Base-by-base conservation (phyloP, 495 filamentous ascomycete species). In the Physcia stellaris region DNA sequence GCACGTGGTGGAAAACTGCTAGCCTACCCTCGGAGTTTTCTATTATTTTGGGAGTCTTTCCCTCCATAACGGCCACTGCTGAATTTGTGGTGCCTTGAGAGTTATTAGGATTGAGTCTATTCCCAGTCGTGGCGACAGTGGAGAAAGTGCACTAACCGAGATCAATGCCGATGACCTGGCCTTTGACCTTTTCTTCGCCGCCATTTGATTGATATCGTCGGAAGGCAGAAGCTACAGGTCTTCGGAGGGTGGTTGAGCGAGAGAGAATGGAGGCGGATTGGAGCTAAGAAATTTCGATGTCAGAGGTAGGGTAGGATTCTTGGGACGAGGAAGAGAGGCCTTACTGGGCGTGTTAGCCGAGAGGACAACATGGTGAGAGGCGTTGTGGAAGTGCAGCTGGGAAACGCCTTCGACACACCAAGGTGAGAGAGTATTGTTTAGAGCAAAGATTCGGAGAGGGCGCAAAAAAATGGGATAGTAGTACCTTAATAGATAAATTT, bases 141-240 rank as follows among this genome's bases (percentile, higher is more conserved):
- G n/a, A n/a, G n/a, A n/a, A n/a, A n/a, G n/a, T 22, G 13, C 11
- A 73, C 82, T 61, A 75, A 88, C 90, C 90, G 54, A 98, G 70
- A 74, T 98, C 90, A 61, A 98, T 95, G 73, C 90, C 90, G 50
- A 98, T 95, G 59, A 98, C 90, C 58, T 79, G 66, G 55, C 92
- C 92, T 70, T 90, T 85, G 39, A 96, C 82, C 68, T 86, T 86
- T 57, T 77, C 76, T 56, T 88, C 83, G 48, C 72, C 80, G 53
- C 71, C 77, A 47, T 82, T 80, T 39, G 86, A 48, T 41, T 46
- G 39, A 26, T 32, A 50, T 35, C 52, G 32, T 13, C 32, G 34
- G 29, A 48, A 50, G 6, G 46, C 40, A 21, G 52, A 46, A n/a
- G 31, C 38, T 21, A 49, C 23, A 37, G 49, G 41, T 23, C 42